phyloP scores from a whole-genome alignment of 371 early-diverging fungal species.

The Mucor circinelloides region DNA sequence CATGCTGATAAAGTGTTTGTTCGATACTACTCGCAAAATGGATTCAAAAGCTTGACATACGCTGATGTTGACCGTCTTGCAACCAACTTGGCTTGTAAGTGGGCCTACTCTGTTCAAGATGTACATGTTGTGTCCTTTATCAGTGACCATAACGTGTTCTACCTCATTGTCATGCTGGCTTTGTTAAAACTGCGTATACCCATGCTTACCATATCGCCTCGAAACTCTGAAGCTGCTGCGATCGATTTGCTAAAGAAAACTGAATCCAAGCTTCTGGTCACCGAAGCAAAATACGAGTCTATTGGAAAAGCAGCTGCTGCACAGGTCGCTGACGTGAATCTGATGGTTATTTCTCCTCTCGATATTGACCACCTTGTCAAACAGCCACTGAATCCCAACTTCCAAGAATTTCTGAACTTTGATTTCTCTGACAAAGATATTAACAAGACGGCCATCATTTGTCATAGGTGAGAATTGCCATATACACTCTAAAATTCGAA shows the following conservation, averaged over 20 bases:
- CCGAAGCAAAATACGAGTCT: constrained; percentile 8
- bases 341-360: not conserved
- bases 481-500: not conserved
- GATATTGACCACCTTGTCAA: not conserved
- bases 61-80: constrained; percentile 28
- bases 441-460: constrained; percentile 1
- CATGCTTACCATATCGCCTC: constrained; percentile 29
- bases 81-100: constrained; percentile 31
- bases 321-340: not conserved
- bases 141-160: constrained; percentile 22
- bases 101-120: not conserved
- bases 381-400: not conserved
- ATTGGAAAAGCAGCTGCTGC: not conserved
- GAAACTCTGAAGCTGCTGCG: constrained; percentile 33
- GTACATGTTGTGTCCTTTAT: constrained; percentile 13
- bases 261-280: constrained; percentile 12
- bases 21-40: constrained; percentile 4
- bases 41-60: constrained; percentile 23
- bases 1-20: constrained; percentile 5
- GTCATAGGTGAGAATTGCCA: constrained; percentile 15
- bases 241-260: constrained; percentile 25
- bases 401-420: not conserved
- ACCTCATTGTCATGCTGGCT: constrained; percentile 25
- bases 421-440: constrained; percentile 5
- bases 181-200: constrained; percentile 23